Conservation (phyloP, 148 eudicot species). For the Fagopyrum tataricum region DNA sequence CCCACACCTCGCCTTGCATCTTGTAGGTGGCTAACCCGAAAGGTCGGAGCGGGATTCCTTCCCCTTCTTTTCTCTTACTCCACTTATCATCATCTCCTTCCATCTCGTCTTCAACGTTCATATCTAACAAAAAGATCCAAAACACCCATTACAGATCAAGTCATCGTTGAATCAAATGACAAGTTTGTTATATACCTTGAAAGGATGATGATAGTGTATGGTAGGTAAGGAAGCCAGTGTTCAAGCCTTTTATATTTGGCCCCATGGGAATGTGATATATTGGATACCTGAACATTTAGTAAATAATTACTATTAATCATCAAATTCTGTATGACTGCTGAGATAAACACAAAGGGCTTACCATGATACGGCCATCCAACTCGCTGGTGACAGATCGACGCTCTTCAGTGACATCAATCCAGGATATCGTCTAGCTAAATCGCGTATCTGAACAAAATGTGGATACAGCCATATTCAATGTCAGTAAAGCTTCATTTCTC, state of each 20-base stretch:
- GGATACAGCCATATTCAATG: background rate
- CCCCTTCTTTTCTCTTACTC: constrained; percentile 62
- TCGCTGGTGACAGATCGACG: constrained; percentile 84
- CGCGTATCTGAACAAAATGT: constrained; percentile 15
- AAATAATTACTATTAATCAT: background rate
- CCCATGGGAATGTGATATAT: constrained; percentile 96
- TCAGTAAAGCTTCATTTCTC: no score
- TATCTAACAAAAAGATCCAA: constrained; percentile 30
- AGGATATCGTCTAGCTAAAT: constrained; percentile 32
- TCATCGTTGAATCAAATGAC: background rate
- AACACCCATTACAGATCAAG: no score
- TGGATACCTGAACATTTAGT: constrained; percentile 58
- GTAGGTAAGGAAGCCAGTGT: constrained; percentile 78
- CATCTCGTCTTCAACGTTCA: constrained; percentile 51
- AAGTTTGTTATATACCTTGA: constrained; percentile 47
- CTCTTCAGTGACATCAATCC: constrained; percentile 69
- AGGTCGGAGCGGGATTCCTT: constrained; percentile 62
- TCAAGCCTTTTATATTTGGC: constrained; percentile 64
- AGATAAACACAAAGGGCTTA: constrained; percentile 3
- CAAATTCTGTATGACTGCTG: background rate
- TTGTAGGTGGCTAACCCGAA: constrained; percentile 88
- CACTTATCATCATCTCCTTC: constrained; percentile 13
- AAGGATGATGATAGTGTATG: constrained; percentile 95
- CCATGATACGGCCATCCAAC: constrained; percentile 93
- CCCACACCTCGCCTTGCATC: constrained; percentile 83